phyloP scores from a whole-genome alignment of 441 rosid genomes.

The Kokia cookei region DNA sequence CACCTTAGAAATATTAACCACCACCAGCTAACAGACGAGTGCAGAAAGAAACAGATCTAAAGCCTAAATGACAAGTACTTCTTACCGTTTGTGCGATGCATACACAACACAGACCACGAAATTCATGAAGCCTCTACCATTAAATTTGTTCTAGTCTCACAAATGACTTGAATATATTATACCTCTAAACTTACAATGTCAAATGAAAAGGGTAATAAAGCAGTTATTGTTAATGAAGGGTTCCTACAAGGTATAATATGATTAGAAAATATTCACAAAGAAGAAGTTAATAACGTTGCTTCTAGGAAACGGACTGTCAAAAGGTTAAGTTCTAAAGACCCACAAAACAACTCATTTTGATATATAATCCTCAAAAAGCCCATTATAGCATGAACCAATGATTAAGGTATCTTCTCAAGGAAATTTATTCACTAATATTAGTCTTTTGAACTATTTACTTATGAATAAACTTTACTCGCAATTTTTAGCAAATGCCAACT shows the following conservation, averaged over 20 bases:
- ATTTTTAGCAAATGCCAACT: background rate
- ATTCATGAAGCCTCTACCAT: background rate
- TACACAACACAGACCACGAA: background rate
- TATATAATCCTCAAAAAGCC: background rate
- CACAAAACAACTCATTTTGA: background rate
- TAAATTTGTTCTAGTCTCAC: background rate
- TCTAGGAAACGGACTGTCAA: background rate
- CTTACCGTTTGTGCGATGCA: background rate
- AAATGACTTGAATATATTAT: background rate
- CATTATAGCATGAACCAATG: background rate
- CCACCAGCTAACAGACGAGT: background rate
- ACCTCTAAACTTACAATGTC: background rate
- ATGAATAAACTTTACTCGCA: background rate
- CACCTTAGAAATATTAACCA: background rate
- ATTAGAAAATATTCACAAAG: background rate
- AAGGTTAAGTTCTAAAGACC: background rate
- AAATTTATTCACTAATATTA: background rate
- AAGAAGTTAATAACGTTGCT: background rate
- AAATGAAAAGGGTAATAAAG: background rate
- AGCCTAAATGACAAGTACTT: background rate
- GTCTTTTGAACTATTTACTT: background rate
- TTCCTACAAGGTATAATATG: background rate
- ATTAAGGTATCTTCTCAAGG: background rate
- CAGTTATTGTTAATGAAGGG: background rate
- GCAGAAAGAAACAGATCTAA: background rate